Percentiles rank a stretch among this genome's conserved stretches.
phyloP scores from a whole-genome alignment of 805 yeast species.

The Myxozyma mucilagina region DNA sequence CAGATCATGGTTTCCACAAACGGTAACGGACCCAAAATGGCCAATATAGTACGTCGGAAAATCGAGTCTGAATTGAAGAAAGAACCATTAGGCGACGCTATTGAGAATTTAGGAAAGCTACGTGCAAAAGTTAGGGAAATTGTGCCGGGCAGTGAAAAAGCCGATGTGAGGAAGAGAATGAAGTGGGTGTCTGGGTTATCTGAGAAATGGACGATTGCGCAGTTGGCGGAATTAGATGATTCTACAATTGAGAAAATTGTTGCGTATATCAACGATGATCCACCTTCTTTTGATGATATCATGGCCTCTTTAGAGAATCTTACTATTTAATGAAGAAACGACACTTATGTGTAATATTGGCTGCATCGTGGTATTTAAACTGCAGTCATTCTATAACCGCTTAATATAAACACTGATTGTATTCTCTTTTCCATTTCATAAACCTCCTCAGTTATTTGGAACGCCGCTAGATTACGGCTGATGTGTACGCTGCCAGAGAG shows the following conservation, averaged over 20 bases:
- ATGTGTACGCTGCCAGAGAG: no score
- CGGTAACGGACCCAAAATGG: conserved; percentile 77
- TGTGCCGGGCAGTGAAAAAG: conserved; percentile 18
- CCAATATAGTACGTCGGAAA: conserved; percentile 59
- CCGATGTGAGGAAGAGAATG: conserved; percentile 24
- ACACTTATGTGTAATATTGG: no score
- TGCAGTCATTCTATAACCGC: no score
- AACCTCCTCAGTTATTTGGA: no score
- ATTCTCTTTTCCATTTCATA: no score
- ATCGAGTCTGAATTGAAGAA: conserved; percentile 42
- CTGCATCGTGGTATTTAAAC: no score
- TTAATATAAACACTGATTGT: no score
- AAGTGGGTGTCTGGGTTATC: conserved; percentile 29
- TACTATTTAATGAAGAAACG: no score
- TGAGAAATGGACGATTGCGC: conserved; percentile 26
- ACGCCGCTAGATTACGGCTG: no score
- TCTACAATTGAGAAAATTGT: conserved; percentile 10
- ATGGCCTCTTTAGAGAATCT: background rate
- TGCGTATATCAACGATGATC: conserved; percentile 12
- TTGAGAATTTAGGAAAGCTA: conserved; percentile 24
- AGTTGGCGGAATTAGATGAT: conserved; percentile 20
- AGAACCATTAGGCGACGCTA: conserved; percentile 27
- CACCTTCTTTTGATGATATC: conserved; percentile 17
- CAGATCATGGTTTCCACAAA: conserved; percentile 83
- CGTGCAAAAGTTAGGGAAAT: conserved; percentile 20